Evolutionary conservation across 768 basidiomycete species (phyloP), one percentile per base, ranked within the genome.

Genomic region (Aureoboletus auriporus): DNA sequence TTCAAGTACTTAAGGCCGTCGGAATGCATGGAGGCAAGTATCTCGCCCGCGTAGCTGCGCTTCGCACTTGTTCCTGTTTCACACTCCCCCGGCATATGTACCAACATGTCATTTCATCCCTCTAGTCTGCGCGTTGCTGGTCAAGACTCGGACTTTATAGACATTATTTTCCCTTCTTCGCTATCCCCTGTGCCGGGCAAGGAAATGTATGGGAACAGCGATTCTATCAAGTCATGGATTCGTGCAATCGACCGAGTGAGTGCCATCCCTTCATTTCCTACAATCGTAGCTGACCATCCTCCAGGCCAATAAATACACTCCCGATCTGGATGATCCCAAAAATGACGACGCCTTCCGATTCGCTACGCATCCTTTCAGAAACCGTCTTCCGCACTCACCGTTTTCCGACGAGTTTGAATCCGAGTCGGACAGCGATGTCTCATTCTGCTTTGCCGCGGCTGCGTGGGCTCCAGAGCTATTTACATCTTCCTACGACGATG

Each of bases 201-300:
- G 45, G 53, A 55, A 29, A 54, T 65, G 52, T 67, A 69, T 41
- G 49, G 49, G 36, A 48, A 59, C 35, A 54, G 5, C 20, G 55
- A 54, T 47, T 55, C 59, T 9, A 57, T 67, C 35, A 45, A 56
- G 47, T 59, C 57, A 29, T 67, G 66, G 66, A 54, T 69, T 11
- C 36, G 58, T 16, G 38, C 55, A 17, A 63, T 65, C 14, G 47
- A 59, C 29, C 31, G 35, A 12, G 66, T 67, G 31, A 44, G 67
- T 47, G 10, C 44, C n/a, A 1, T 36, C 16, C 12, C 27, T 36
- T 34, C 16, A 26, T 28, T 35, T 36, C 4, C 14, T 16, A 16
- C 23, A 11, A 27, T 45, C 11, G 27, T 39, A 16, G 11, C 29
- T 52, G 28, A 60, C 20, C 10, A 23, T 41, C 13, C 6, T 14